Evolutionary conservation across 1,139 yeast species (phyloP).

Genomic region (Meyerozyma athensensis): DNA sequence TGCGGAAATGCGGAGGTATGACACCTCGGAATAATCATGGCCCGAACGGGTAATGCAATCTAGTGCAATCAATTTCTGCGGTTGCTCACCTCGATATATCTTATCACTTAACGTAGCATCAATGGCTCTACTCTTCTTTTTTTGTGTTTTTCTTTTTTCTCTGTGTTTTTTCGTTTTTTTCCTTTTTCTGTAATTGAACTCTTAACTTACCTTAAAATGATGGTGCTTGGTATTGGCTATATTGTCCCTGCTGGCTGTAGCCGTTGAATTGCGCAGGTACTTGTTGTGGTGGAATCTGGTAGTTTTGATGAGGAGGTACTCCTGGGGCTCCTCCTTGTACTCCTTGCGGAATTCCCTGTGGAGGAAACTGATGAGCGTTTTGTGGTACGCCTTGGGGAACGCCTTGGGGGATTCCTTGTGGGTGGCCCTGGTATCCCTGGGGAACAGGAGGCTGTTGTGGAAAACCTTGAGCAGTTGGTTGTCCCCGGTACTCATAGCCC

Average conservation of each 20-base stretch:
- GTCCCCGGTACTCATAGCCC: slow-evolving; percentile 48
- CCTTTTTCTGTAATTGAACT: slow-evolving; percentile 4
- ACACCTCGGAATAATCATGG: too few relatives aligned
- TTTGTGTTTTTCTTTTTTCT: slow-evolving; percentile 6
- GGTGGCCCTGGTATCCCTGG: not conserved
- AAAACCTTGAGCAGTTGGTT: slow-evolving; percentile 30
- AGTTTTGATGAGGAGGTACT: slow-evolving; percentile 12
- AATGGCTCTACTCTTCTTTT: slow-evolving; percentile 5
- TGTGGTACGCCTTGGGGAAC: not conserved
- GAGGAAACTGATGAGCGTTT: not conserved
- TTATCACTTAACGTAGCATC: slow-evolving; percentile 5
- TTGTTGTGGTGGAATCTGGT: slow-evolving; percentile 4
- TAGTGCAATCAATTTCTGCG: not conserved
- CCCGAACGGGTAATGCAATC: too few relatives aligned
- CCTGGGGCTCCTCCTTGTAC: slow-evolving; percentile 8
- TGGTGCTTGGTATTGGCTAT: slow-evolving; percentile 8
- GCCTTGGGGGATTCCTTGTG: slow-evolving; percentile 3
- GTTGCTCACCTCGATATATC: slow-evolving; percentile 6
- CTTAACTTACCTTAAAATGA: slow-evolving; percentile 6
- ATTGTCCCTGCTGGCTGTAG: slow-evolving; percentile 1
- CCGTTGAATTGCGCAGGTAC: slow-evolving; percentile 4
- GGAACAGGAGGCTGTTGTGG: slow-evolving; percentile 6
- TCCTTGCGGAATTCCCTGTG: slow-evolving; percentile 2
- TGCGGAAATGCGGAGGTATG: slow-evolving; percentile 1
- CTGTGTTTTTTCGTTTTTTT: slow-evolving; percentile 8